Evolutionary conservation across 306 rosid species (phyloP).

Genomic region (Quercus bicolor): DNA sequence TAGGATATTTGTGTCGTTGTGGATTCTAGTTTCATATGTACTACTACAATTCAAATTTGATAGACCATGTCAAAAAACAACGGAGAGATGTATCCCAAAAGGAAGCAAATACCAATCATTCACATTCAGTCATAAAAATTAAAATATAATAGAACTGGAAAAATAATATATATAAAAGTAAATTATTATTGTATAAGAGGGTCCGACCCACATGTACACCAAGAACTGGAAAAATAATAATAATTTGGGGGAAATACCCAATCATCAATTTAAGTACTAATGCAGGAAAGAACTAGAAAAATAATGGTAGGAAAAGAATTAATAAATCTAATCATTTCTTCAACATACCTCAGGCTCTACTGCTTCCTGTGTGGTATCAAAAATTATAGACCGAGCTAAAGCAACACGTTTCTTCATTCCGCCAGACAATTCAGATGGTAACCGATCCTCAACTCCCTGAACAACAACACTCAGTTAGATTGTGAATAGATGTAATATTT

Average conservation of each 20-base stretch:
- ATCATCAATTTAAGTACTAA: not conserved
- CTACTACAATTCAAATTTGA: not conserved
- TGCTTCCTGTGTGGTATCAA: constrained; percentile 64
- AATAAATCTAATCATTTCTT: not conserved
- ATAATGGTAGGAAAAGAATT: not conserved
- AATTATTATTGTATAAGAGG: no score
- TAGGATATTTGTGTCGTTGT: not conserved
- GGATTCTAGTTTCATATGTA: not conserved
- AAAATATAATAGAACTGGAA: not conserved
- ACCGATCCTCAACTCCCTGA: constrained; percentile 88
- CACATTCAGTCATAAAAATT: not conserved
- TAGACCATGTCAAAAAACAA: not conserved
- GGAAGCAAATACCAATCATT: not conserved
- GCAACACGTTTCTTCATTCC: constrained; percentile 99
- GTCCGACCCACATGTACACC: no score
- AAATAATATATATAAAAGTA: not conserved
- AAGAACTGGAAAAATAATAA: not conserved
- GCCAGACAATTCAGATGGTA: constrained; percentile 97
- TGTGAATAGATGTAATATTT: not conserved
- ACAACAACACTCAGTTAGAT: constrained; percentile 14
- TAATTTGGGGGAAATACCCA: not conserved
- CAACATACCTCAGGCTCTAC: constrained; percentile 88
- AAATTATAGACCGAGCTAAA: constrained; percentile 87
- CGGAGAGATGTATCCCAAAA: not conserved
- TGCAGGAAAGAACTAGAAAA: not conserved